Conservation (phyloP, 129 eudicot genomes). For the sunflower (Helianthus annuus) region DNA sequence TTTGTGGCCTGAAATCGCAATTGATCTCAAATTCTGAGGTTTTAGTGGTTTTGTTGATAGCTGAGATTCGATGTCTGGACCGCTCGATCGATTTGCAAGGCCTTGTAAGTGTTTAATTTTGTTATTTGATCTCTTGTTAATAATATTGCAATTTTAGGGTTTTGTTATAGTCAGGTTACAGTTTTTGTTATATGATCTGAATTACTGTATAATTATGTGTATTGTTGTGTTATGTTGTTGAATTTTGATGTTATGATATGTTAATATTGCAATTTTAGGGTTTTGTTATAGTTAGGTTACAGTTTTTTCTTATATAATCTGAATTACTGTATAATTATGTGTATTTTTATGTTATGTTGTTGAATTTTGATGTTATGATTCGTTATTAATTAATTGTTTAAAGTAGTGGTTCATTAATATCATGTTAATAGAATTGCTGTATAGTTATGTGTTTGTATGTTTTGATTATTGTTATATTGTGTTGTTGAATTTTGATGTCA, state of each 20-base stretch:
- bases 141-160: constrained; percentile 20
- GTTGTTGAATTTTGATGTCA: not conserved
- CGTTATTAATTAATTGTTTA: no score
- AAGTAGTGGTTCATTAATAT: not conserved
- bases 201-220: constrained; percentile 1
- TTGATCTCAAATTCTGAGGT: constrained; percentile 12
- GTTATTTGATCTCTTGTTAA: not conserved
- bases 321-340: constrained; percentile 3
- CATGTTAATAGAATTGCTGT: not conserved
- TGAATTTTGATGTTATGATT: not conserved
- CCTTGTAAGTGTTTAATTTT: constrained; percentile 63
- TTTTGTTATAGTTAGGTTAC: constrained; percentile 14
- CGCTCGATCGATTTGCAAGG: constrained; percentile 82
- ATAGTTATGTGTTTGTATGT: not conserved
- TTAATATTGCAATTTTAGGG: constrained; percentile 19
- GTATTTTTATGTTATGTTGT: not conserved
- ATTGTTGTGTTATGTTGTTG: not conserved
- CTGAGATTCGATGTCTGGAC: constrained; percentile 73
- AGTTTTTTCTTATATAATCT: not conserved
- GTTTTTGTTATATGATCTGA: not conserved
- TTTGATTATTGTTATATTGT: no score
- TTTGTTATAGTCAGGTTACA: constrained; percentile 11
- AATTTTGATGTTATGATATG: not conserved
- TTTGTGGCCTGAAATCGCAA: constrained; percentile 10
- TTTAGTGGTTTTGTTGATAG: constrained; percentile 3